Base-by-base conservation (phyloP, 2,329 filamentous ascomycete species). In the Phaeosphaeria sp. region DNA sequence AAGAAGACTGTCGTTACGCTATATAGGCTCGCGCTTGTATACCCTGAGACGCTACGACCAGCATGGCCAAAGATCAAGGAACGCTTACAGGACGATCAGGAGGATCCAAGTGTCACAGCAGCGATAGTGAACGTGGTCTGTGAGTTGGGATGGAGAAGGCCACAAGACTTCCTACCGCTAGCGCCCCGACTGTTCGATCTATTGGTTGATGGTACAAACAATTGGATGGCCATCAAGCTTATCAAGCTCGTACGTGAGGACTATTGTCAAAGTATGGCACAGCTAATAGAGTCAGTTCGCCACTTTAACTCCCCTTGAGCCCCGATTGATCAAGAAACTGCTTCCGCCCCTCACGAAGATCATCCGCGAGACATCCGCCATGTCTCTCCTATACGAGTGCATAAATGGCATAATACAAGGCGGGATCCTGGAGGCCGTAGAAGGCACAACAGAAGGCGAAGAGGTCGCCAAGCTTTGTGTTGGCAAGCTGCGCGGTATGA, bases 141-240 rank as follows among this genome's bases (percentile, higher is more conserved):
- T 77, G 95, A 99, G 78, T 81, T 99, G 40, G 94, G 94, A 6
- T 97, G 94, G 92, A 87, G 95, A 67, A 86, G 95, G 66, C 95
- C 95, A 3, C 90, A 94, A 66, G 95, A 99, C 77, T 98, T 98
- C 68, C 82, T 99, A 27, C 92, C 95, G 15, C 83, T 99, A 27
- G 95, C 95, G 0, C 95, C 95, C 8, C 86, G 95, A 57, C 79
- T 99, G 24, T 99, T 98, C 70, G 93, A 97, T 73, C 84, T 99
- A 18, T 82, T 99, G 24, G 93, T 97, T 13, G 91, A 96, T 59
- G 90, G 93, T 55, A 91, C 91, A 39, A 98, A 99, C 78, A 99
- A 99, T 78, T 99, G 95, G 95, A 98, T 99, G 94, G 93, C 93
- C 57, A 99, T 99, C 75, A 99, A 99, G 77, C 87, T 99, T 61